A percentile compares a stretch with the other conserved stretches of the same genome.
These are phyloP conservation scores for Quercus wislizeni DNA, from an alignment of 306 rosid species.

Conservation along the genomic window DNA sequence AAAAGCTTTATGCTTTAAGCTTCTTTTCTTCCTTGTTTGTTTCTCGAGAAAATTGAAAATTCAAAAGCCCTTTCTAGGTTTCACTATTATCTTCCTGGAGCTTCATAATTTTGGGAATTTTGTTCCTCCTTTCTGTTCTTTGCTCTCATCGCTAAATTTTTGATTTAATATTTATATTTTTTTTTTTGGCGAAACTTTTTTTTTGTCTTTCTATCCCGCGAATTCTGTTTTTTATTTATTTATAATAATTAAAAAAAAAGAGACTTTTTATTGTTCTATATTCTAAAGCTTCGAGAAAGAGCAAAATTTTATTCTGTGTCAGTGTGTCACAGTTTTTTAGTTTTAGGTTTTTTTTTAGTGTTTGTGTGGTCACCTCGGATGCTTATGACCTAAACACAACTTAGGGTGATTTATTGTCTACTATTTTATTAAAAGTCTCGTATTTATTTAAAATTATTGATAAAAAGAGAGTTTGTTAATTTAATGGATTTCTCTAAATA, in stretches of 20 bases:
- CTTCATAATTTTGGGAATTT: conserved; percentile 24
- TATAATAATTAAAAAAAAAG: no score
- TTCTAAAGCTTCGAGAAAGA: no score
- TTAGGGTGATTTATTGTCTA: no score
- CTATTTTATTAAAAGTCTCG: no score
- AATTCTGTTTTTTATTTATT: neutral
- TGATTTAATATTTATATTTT: neutral
- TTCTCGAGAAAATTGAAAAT: conserved; percentile 12
- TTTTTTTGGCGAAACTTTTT: neutral
- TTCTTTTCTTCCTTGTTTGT: neutral
- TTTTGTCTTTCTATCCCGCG: neutral
- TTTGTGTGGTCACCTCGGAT: neutral
- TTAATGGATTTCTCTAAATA: accelerated
- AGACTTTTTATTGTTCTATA: no score
- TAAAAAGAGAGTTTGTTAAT: no score
- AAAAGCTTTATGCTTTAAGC: neutral
- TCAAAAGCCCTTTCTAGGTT: no score
- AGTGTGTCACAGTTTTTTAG: no score
- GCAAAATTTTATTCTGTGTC: no score
- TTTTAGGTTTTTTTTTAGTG: neutral
- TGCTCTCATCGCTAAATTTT: neutral
- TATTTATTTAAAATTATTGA: no score
- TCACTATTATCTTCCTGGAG: neutral
- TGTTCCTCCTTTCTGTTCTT: neutral
- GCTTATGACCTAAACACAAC: no score